These are phyloP conservation scores for Trichoderma brevicompactum DNA, from an alignment of 2,329 filamentous ascomycete genomes.

Conservation along the genomic window DNA sequence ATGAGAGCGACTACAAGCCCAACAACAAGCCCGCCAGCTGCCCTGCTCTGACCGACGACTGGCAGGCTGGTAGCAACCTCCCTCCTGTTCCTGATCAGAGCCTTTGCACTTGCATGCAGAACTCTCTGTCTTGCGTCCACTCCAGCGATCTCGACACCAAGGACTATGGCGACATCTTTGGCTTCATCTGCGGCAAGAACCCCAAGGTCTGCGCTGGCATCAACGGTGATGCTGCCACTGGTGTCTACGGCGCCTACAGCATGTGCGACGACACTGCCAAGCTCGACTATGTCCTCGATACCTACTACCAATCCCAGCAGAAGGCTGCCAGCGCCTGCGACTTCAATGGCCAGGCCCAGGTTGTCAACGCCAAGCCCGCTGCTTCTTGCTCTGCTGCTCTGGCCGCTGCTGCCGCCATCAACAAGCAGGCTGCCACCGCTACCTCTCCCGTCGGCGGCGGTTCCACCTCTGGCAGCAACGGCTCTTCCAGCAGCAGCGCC, in stretches of 20 bases:
- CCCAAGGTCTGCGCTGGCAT: slow-evolving; percentile 68
- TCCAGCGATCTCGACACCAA: slow-evolving; percentile 59
- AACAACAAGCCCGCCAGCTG: slow-evolving; percentile 73
- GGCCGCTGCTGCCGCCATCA: slow-evolving; percentile 63
- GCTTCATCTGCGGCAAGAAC: slow-evolving; percentile 68
- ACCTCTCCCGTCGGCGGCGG: slow-evolving; percentile 42
- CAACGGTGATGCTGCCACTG: slow-evolving; percentile 66
- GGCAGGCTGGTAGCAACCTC: slow-evolving; percentile 68
- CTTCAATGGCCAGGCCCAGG: slow-evolving; percentile 69
- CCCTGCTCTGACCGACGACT: slow-evolving; percentile 66
- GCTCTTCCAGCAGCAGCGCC: slow-evolving; percentile 42
- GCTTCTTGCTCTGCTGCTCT: slow-evolving; percentile 63
- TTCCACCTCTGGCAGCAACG: slow-evolving; percentile 36
- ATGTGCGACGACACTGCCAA: slow-evolving; percentile 75
- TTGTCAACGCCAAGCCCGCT: slow-evolving; percentile 53
- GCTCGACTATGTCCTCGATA: slow-evolving; percentile 74
- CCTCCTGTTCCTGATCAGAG: slow-evolving; percentile 79
- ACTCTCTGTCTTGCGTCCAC: slow-evolving; percentile 72
- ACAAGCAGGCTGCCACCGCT: slow-evolving; percentile 52
- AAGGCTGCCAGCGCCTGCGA: slow-evolving; percentile 64
- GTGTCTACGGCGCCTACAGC: slow-evolving; percentile 75
- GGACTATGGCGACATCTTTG: slow-evolving; percentile 71
- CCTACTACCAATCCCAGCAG: slow-evolving; percentile 68
- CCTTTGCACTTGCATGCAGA: slow-evolving; percentile 86
- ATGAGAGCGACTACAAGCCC: slow-evolving; percentile 71